Evolutionary conservation across 2,329 filamentous ascomycete genomes (phyloP).

Genomic region (Ceratocystis huliohia): DNA sequence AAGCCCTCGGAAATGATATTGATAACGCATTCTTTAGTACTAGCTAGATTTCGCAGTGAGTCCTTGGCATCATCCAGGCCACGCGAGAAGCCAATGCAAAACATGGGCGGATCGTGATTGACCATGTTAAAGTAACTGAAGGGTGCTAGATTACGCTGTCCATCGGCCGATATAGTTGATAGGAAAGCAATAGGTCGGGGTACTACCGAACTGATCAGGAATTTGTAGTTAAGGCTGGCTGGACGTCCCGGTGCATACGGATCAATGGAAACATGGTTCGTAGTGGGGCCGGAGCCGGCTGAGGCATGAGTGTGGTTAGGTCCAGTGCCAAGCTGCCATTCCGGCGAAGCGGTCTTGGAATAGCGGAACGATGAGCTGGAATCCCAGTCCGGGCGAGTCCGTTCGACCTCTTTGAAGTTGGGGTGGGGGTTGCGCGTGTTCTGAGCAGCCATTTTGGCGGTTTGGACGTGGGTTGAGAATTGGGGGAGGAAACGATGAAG

Average conservation of each 20-base stretch:
- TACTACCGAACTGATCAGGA: slow-evolving; percentile 70
- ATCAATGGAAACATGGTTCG: slow-evolving; percentile 62
- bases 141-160: slow-evolving; percentile 60
- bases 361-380: slow-evolving; percentile 36
- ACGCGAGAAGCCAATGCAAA: slow-evolving; percentile 46
- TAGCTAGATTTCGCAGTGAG: slow-evolving; percentile 59
- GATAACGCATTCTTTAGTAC: slow-evolving; percentile 63
- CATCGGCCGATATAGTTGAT: slow-evolving; percentile 49
- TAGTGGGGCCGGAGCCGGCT: slow-evolving; percentile 29
- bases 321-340: slow-evolving; percentile 54
- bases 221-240: slow-evolving; percentile 70
- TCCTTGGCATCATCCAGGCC: slow-evolving; percentile 54
- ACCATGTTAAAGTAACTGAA: slow-evolving; percentile 80
- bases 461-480: slow-evolving; percentile 1
- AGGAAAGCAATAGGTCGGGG: slow-evolving; percentile 67
- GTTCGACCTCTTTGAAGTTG: slow-evolving; percentile 63
- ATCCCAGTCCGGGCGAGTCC: slow-evolving; percentile 50
- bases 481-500: slow-evolving; percentile 22
- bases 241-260: slow-evolving; percentile 61
- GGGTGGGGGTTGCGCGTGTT: slow-evolving; percentile 53
- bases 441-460: slow-evolving; percentile 15
- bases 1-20: slow-evolving; percentile 80
- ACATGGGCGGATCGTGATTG: slow-evolving; percentile 75
- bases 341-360: slow-evolving; percentile 51
- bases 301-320: slow-evolving; percentile 39